These are phyloP conservation scores for Rhizoctonia solani DNA, from an alignment of 1,284 basidiomycete species.

Conservation along the genomic window DNA sequence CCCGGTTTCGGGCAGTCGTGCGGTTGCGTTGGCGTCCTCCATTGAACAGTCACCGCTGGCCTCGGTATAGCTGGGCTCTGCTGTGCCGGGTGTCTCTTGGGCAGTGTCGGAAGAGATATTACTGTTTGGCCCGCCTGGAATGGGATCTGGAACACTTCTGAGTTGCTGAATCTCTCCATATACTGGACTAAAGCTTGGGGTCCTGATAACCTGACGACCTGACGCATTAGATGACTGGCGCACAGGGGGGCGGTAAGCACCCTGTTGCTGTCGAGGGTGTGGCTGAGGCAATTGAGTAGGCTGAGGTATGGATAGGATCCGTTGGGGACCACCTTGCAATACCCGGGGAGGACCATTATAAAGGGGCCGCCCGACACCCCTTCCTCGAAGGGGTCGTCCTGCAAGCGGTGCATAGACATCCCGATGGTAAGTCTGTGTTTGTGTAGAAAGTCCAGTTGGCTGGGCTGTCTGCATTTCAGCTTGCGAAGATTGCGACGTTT, in stretches of 20 bases:
- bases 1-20: not conserved
- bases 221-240: not conserved
- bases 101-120: not conserved
- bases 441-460: not conserved
- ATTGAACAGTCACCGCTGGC: constrained; percentile 8
- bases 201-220: not conserved
- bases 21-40: constrained; percentile 1
- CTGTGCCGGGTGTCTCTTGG: not conserved
- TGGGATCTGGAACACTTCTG: not conserved
- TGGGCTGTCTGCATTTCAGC: not conserved
- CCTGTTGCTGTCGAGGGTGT: too few species aligned
- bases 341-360: constrained; percentile 17
- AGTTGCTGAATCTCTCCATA: not conserved
- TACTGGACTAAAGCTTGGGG: not conserved
- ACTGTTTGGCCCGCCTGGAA: not conserved
- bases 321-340: constrained; percentile 20
- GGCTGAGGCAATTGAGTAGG: not conserved
- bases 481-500: not conserved
- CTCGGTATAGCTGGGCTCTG: not conserved
- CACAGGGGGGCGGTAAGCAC: not conserved
- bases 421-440: not conserved
- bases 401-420: constrained; percentile 26
- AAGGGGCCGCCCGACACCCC: constrained; percentile 15
- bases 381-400: constrained; percentile 12
- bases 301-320: constrained; percentile 12